Percentiles rank a stretch among this genome's conserved stretches.
phyloP scores from a whole-genome alignment of 495 filamentous ascomycete species.

The Clavariopsis aquatica region DNA sequence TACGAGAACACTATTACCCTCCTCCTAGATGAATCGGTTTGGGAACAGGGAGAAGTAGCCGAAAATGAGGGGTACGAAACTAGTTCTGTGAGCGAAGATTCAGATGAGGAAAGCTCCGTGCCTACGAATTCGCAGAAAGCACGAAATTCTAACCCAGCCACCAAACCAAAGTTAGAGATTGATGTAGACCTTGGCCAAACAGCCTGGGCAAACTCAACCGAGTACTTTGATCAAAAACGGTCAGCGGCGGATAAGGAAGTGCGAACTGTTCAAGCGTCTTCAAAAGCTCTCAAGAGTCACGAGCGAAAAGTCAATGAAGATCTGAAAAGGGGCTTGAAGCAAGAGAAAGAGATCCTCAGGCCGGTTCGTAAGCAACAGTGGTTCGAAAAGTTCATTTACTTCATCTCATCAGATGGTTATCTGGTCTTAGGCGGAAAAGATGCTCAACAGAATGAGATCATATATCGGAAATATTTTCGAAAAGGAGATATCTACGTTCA shows the following conservation, averaged over 20 bases:
- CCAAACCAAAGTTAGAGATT: conserved; percentile 59
- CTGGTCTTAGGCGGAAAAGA: conserved; percentile 85
- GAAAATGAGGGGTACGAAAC: conserved; percentile 63
- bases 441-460: conserved; percentile 83
- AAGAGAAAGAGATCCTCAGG: conserved; percentile 86
- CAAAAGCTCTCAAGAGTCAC: conserved; percentile 81
- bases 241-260: conserved; percentile 80
- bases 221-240: conserved; percentile 89
- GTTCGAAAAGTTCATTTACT: conserved; percentile 96
- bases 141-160: conserved; percentile 43
- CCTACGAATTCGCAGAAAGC: conserved; percentile 46
- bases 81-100: conserved; percentile 61
- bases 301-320: conserved; percentile 85
- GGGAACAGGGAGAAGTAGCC: conserved; percentile 61
- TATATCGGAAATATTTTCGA: conserved; percentile 80
- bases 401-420: conserved; percentile 94
- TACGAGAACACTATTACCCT: conserved; percentile 86
- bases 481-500: conserved; percentile 92
- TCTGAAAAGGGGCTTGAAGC: conserved; percentile 81
- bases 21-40: conserved; percentile 68
- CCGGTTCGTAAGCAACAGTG: conserved; percentile 80
- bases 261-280: conserved; percentile 78
- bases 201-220: conserved; percentile 83
- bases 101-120: conserved; percentile 30
- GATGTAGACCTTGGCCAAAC: conserved; percentile 83